phyloP scores from a whole-genome alignment of 1,284 basidiomycete species.

The Ustilago crameri region DNA sequence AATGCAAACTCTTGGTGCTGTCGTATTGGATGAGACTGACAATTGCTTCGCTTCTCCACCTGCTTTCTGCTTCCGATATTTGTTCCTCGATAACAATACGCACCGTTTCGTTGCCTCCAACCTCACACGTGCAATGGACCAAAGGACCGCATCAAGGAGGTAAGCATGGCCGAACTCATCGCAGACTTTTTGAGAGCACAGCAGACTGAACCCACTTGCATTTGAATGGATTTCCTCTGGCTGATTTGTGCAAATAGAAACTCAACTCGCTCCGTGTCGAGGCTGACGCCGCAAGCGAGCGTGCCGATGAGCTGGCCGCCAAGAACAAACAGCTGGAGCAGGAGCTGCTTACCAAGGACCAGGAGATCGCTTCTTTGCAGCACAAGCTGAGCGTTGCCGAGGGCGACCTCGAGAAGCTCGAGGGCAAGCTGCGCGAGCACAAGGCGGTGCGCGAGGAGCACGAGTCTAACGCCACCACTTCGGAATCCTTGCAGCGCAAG shows the following conservation, averaged over 20 bases:
- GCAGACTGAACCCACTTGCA: not conserved
- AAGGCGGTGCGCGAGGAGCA: constrained; percentile 80
- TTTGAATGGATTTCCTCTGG: not conserved
- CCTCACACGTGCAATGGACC: not conserved
- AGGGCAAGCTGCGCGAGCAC: constrained; percentile 77
- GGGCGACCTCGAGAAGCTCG: constrained; percentile 79
- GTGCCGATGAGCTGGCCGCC: constrained; percentile 66
- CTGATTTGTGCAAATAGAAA: constrained; percentile 68
- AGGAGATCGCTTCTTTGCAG: constrained; percentile 84
- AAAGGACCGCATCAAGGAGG: constrained; percentile 74
- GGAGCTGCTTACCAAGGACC: constrained; percentile 82
- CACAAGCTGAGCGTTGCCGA: constrained; percentile 82
- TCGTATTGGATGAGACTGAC: too few relatives aligned
- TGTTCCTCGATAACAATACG: not conserved
- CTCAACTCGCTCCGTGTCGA: constrained; percentile 80
- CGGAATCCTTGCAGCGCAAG: constrained; percentile 84
- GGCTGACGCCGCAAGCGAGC: constrained; percentile 78
- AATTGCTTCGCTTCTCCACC: not conserved
- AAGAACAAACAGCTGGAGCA: constrained; percentile 75
- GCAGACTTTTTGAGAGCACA: not conserved
- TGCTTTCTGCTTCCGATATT: not conserved
- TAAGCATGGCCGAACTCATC: constrained; percentile 51
- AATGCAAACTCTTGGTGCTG: too few relatives aligned
- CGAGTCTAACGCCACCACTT: constrained; percentile 79
- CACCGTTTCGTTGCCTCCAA: too few relatives aligned